phyloP scores from a whole-genome alignment of 306 rosid species.

The Spatholobus suberectus region DNA sequence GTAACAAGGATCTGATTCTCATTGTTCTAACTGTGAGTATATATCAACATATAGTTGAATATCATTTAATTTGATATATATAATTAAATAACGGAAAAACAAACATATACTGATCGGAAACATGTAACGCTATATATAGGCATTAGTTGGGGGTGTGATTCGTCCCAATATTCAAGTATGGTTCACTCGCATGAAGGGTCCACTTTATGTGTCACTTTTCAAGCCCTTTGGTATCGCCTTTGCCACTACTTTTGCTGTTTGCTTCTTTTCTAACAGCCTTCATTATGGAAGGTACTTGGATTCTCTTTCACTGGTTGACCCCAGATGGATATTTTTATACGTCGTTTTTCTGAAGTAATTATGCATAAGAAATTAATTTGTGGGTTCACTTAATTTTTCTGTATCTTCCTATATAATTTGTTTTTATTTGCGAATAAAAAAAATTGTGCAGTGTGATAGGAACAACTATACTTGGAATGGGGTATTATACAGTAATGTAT shows the following conservation, averaged over 20 bases:
- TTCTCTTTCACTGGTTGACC: not conserved
- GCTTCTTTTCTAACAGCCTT: conserved; percentile 53
- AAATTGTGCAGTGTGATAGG: conserved; percentile 68
- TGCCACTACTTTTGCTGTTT: conserved; percentile 53
- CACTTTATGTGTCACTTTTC: conserved; percentile 47
- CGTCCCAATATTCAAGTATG: conserved; percentile 53
- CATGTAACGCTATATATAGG: conserved; percentile 35
- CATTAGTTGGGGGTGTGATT: conserved; percentile 51
- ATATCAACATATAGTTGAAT: not conserved
- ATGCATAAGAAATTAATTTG: not conserved
- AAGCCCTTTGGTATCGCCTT: conserved; percentile 57
- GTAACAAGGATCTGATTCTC: conserved; percentile 47
- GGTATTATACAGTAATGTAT: conserved; percentile 61
- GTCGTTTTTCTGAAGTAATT: not conserved
- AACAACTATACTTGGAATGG: conserved; percentile 67
- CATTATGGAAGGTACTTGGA: conserved; percentile 51
- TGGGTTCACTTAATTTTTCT: conserved; percentile 6
- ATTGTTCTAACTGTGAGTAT: conserved; percentile 44
- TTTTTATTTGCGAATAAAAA: not conserved
- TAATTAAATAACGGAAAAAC: not conserved
- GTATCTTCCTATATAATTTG: not conserved
- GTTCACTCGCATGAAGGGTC: conserved; percentile 46
- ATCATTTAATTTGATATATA: not conserved
- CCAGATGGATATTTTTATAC: not conserved
- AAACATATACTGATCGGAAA: not conserved